Conservation (phyloP, 345 rosid species). For the Raphanus sativus region DNA sequence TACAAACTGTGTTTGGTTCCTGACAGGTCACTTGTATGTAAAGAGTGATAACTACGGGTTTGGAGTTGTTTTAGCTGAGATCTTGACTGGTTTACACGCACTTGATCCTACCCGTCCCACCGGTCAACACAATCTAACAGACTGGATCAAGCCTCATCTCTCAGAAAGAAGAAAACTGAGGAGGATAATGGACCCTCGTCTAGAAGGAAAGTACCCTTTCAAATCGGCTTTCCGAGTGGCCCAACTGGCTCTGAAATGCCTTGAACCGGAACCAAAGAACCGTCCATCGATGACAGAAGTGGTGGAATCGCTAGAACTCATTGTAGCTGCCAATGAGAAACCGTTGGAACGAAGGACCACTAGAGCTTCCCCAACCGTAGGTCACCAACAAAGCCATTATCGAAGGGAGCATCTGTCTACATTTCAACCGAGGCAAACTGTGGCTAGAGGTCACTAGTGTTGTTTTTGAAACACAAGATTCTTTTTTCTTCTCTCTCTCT, state of each 20-base stretch:
- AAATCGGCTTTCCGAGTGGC: constrained; percentile 66
- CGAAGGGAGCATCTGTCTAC: constrained; percentile 56
- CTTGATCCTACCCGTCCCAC: constrained; percentile 79
- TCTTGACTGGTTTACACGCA: constrained; percentile 78
- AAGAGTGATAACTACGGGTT: constrained; percentile 96
- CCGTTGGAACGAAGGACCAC: constrained; percentile 52
- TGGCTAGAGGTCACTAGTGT: constrained; percentile 34
- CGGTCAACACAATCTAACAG: constrained; percentile 62
- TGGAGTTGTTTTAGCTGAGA: constrained; percentile 88
- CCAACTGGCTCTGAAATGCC: constrained; percentile 67
- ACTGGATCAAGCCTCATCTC: constrained; percentile 86
- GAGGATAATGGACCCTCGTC: constrained; percentile 61
- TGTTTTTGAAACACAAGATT: constrained; percentile 24
- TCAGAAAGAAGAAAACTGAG: constrained; percentile 66
- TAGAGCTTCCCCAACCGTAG: constrained; percentile 34
- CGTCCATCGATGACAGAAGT: constrained; percentile 93
- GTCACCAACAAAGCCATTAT: constrained; percentile 41
- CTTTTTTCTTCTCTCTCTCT: constrained; percentile 20
- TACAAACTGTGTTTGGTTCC: constrained; percentile 9
- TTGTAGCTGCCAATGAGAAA: constrained; percentile 54
- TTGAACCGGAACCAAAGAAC: constrained; percentile 63
- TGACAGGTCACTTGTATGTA: constrained; percentile 89
- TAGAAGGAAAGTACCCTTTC: constrained; percentile 81
- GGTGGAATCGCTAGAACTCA: constrained; percentile 58
- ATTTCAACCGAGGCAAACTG: constrained; percentile 44